Evolutionary conservation across 495 filamentous ascomycete genomes (phyloP), one percentile per base, ranked within the genome.

Genomic region (Penicillium mononematosum): DNA sequence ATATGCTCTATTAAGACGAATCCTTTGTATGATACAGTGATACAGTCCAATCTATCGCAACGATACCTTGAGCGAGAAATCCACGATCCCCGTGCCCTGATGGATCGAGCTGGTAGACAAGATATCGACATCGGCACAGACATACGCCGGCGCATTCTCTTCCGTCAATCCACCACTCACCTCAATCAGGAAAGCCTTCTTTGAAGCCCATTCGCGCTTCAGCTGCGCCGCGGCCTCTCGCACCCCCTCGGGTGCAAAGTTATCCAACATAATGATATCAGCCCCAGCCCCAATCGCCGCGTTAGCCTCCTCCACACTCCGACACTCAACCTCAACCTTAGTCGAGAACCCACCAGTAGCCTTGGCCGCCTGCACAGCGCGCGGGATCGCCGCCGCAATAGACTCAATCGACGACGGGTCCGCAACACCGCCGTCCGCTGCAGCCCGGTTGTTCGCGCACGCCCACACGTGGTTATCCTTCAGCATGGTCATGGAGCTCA

Each of bases 391-490:
- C 5, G 87, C 88, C 11, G 76, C 73, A 46, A 77, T 73, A 4
- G 66, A 58, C 31, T 65, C 61, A 44, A 58, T 57, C 14, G 51
- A 58, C 32, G 38, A 48, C 2, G 58, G 46, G 19, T 45, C 54
- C 4, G 36, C 36, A 31, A 47, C 55, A 14, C 56, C 56, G 0
- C 65, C 65, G 39, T 66, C 67, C 0, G 57, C 59, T 4, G 70
- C 68, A 8, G 72, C 63, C 4, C 59, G 36, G 52, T 77, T 78
- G 55, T 83, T 82, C 6, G 79, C 82, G 60, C 87, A 86, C 39
- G 90, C 89, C 88, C 90, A 95, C 29, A 98, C 85, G 70, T 98
- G 94, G 69, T 98, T 98, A 73, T 98, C 94, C 77, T 98, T 98
- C 49, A 98, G 79, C 94, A 98, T 98, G 24, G 89, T 91, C 94